Conservation (phyloP, 192 early-diverging fungal genomes). For the Phycomyces nitens region DNA sequence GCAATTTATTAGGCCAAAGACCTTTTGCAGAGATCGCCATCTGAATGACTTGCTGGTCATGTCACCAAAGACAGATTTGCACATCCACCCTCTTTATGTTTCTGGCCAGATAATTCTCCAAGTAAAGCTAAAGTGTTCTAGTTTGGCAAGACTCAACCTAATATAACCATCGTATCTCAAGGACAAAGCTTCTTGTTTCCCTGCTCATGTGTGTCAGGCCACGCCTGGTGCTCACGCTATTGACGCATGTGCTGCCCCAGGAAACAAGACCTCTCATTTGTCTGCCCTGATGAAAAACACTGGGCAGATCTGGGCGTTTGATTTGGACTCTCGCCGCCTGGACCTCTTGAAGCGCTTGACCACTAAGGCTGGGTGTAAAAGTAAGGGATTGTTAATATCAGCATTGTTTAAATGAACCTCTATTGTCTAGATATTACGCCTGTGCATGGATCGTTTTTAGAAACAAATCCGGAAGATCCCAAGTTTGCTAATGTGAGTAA, state of each 20-base stretch:
- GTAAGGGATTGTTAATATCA: conserved; percentile 35
- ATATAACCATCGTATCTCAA: conserved; percentile 26
- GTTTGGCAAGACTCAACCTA: not conserved
- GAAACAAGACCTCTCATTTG: conserved; percentile 97
- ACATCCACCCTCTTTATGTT: conserved; percentile 70
- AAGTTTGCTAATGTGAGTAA: conserved; percentile 49
- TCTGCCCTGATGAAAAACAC: conserved; percentile 83
- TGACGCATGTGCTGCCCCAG: conserved; percentile 95
- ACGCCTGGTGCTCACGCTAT: conserved; percentile 61
- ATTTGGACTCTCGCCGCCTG: conserved; percentile 74
- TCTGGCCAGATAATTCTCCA: conserved; percentile 86
- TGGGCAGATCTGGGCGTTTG: conserved; percentile 89
- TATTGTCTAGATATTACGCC: conserved; percentile 61
- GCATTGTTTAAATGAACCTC: not conserved
- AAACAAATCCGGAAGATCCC: conserved; percentile 66
- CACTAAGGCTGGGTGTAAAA: conserved; percentile 74
- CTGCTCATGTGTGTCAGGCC: conserved; percentile 78
- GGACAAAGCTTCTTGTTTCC: conserved; percentile 95
- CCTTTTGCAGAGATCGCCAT: conserved; percentile 63
- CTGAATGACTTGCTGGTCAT: conserved; percentile 82
- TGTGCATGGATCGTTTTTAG: conserved; percentile 74
- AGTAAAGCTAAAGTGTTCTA: too few relatives aligned
- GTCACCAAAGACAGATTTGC: conserved; percentile 84
- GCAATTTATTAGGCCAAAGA: conserved; percentile 20
- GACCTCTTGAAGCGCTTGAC: conserved; percentile 72